A percentile compares a stretch with the other conserved stretches of the same genome.
These are phyloP conservation scores for Bertia moriformis DNA, from an alignment of 2,329 filamentous ascomycete species.

Conservation along the genomic window DNA sequence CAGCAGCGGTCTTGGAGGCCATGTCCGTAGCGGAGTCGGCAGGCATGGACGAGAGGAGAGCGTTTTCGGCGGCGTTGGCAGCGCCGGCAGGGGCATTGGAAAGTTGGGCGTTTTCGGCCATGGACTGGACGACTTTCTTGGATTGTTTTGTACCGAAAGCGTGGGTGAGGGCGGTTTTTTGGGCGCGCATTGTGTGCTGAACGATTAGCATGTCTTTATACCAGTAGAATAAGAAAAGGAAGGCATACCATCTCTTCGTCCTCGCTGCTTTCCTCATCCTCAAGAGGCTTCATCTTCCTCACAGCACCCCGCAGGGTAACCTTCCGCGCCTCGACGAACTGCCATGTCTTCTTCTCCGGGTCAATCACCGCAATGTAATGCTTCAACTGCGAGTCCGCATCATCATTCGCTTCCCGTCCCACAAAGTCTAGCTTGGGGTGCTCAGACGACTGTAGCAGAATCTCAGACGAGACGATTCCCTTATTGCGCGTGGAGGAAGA, in stretches of 20 bases:
- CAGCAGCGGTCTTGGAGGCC: constrained; percentile 12
- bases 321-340: constrained; percentile 36
- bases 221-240: not conserved
- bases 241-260: constrained; percentile 9
- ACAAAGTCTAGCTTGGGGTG: constrained; percentile 24
- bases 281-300: constrained; percentile 22
- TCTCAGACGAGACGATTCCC: constrained; percentile 1
- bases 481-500: not conserved
- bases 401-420: constrained; percentile 29
- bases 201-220: not conserved
- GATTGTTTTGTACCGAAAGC: constrained; percentile 33
- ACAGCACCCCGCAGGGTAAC: constrained; percentile 35
- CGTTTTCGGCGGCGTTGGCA: constrained; percentile 21
- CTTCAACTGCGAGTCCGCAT: constrained; percentile 31
- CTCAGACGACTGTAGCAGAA: constrained; percentile 1
- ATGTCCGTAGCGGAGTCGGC: constrained; percentile 9
- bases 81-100: constrained; percentile 18
- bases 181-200: constrained; percentile 19
- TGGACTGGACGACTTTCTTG: constrained; percentile 27
- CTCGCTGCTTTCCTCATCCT: constrained; percentile 12
- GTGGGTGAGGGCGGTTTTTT: constrained; percentile 25
- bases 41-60: constrained; percentile 24
- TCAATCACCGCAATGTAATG: constrained; percentile 50
- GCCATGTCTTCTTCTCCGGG: constrained; percentile 31
- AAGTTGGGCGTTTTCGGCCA: constrained; percentile 29